Percentiles rank a stretch among this genome's conserved stretches.
phyloP scores from a whole-genome alignment of 805 yeast species.

The Spathaspora arborariae region DNA sequence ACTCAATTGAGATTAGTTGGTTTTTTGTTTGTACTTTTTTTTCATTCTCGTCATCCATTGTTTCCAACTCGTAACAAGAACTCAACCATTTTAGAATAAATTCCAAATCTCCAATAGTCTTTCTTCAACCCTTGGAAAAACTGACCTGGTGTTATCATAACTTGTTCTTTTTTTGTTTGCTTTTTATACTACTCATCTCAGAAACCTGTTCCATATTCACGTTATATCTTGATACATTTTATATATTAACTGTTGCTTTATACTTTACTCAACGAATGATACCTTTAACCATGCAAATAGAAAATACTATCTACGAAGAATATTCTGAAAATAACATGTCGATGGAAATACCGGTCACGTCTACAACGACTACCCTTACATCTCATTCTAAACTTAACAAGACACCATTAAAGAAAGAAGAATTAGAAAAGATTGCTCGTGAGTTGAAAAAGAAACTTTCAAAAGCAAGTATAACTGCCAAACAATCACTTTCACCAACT shows the following conservation, averaged over 20 bases:
- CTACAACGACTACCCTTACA: background rate
- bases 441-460: constrained; percentile 39
- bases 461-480: constrained; percentile 43
- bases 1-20: background rate
- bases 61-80: background rate
- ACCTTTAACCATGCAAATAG: background rate
- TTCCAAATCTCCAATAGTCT: background rate
- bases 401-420: constrained; percentile 41
- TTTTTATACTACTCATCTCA: background rate
- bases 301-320: background rate
- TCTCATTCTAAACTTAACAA: constrained; percentile 20
- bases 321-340: background rate
- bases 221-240: background rate
- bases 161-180: background rate
- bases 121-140: too few relatives aligned
- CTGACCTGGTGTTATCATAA: too few relatives aligned
- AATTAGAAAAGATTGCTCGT: constrained; percentile 41
- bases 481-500: constrained; percentile 24
- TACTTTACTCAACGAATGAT: background rate
- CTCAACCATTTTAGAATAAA: background rate
- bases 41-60: background rate
- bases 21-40: background rate
- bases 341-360: background rate
- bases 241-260: background rate
- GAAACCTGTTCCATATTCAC: background rate